Percentiles rank a stretch among this genome's conserved stretches.
Conservation (phyloP, 768 basidiomycete species). For the Panaeolus cyanescens region DNA sequence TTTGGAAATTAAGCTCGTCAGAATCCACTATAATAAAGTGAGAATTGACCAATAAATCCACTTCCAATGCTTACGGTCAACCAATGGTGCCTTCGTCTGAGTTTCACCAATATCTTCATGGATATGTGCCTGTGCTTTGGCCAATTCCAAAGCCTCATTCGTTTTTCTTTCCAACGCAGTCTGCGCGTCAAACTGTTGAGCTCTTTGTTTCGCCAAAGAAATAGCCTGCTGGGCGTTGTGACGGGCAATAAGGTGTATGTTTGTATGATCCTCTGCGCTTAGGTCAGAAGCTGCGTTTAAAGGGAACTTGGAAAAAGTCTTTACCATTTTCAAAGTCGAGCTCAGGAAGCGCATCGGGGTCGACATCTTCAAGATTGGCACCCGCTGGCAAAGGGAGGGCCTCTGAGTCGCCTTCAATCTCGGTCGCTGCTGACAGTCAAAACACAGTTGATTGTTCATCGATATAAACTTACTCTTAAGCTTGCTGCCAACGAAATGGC, state of each 20-base stretch:
- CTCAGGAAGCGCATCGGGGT: constrained; percentile 57
- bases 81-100: constrained; percentile 46
- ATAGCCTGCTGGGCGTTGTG: constrained; percentile 91
- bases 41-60: not conserved
- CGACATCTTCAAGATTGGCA: constrained; percentile 57
- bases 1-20: constrained; percentile 99
- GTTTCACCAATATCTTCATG: constrained; percentile 46
- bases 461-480: constrained; percentile 67
- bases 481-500: constrained; percentile 98
- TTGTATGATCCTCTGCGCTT: constrained; percentile 78
- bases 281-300: constrained; percentile 3
- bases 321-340: constrained; percentile 92
- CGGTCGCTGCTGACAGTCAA: constrained; percentile 56
- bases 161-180: constrained; percentile 81
- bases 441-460: constrained; percentile 9
- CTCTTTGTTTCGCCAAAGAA: constrained; percentile 73
- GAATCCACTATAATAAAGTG: constrained; percentile 83
- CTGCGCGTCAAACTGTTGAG: constrained; percentile 82
- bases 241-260: constrained; percentile 81
- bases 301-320: constrained; percentile 17
- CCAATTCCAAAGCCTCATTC: constrained; percentile 72
- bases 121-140: constrained; percentile 53
- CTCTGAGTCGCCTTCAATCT: constrained; percentile 65
- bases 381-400: constrained; percentile 50
- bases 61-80: constrained; percentile 61